Evolutionary conservation across 208 protist genomes (phyloP).

Genomic region (Phytomonas sp.): DNA sequence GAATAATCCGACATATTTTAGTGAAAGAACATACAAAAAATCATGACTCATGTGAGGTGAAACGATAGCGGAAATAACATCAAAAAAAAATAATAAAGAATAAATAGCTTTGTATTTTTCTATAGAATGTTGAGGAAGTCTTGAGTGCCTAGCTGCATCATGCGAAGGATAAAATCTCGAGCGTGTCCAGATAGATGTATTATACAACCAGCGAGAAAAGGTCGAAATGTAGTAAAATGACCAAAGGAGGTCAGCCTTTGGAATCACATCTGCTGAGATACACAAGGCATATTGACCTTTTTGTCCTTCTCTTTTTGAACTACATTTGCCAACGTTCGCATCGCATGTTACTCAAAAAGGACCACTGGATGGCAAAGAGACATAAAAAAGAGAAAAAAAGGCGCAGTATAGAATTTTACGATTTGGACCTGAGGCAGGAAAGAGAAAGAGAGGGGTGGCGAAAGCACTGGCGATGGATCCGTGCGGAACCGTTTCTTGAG

Average conservation of each 20-base stretch:
- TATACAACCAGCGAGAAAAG: background rate
- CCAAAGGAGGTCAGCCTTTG: background rate
- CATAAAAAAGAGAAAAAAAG: slow-evolving; percentile 15
- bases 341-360: background rate
- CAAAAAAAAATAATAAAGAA: background rate
- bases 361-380: slow-evolving; percentile 6
- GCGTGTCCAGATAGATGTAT: background rate
- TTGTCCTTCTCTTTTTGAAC: slow-evolving; percentile 9
- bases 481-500: background rate
- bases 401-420: background rate
- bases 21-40: background rate
- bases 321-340: slow-evolving; percentile 8
- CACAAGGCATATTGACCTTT: background rate
- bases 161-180: background rate
- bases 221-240: background rate
- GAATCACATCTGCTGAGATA: background rate
- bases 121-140: background rate
- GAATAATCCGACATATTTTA: background rate
- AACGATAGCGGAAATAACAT: slow-evolving; percentile 10
- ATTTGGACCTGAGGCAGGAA: background rate
- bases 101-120: slow-evolving; percentile 9
- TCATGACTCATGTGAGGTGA: slow-evolving; percentile 1
- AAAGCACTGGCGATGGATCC: background rate
- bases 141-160: background rate
- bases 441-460: background rate